A percentile compares a stretch with the other conserved stretches of the same genome.
Evolutionary conservation across 1,139 yeast genomes (phyloP).

Genomic region (Debaryomyces sp.): DNA sequence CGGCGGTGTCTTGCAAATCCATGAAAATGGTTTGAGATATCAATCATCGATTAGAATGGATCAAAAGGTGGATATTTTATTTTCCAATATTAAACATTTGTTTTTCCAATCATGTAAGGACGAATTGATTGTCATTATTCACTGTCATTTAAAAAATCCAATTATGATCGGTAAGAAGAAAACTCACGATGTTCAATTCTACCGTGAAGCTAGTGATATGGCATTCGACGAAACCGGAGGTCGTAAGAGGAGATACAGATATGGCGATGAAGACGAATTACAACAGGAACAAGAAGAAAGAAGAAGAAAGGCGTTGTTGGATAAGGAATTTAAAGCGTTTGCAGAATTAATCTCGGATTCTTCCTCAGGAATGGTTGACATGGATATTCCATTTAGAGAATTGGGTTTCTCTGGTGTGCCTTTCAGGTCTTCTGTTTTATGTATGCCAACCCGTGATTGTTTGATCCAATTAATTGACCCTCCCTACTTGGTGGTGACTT

Average conservation of each 20-base stretch:
- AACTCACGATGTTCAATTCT: slow-evolving; percentile 93
- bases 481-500: slow-evolving; percentile 88
- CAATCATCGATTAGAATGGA: slow-evolving; percentile 82
- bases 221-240: slow-evolving; percentile 98
- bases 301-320: slow-evolving; percentile 84
- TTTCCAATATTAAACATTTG: slow-evolving; percentile 87
- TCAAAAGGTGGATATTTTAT: slow-evolving; percentile 84
- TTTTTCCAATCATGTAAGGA: slow-evolving; percentile 97
- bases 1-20: slow-evolving; percentile 89
- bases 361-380: slow-evolving; percentile 76
- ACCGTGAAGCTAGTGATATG: slow-evolving; percentile 95
- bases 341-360: slow-evolving; percentile 92
- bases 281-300: slow-evolving; percentile 99
- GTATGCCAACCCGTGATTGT: slow-evolving; percentile 98
- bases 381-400: slow-evolving; percentile 94
- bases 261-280: slow-evolving; percentile 97
- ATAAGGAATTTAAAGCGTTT: slow-evolving; percentile 87
- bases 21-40: slow-evolving; percentile 94
- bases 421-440: slow-evolving; percentile 86
- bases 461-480: slow-evolving; percentile 92
- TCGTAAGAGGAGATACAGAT: slow-evolving; percentile 83
- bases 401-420: slow-evolving; percentile 98
- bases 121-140: slow-evolving; percentile 89
- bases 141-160: slow-evolving; percentile 89
- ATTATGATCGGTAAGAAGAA: slow-evolving; percentile 95